Evolutionary conservation across 805 yeast genomes (phyloP), one percentile per base, ranked within the genome.

Genomic region (Cyberlindnera sargentensis): DNA sequence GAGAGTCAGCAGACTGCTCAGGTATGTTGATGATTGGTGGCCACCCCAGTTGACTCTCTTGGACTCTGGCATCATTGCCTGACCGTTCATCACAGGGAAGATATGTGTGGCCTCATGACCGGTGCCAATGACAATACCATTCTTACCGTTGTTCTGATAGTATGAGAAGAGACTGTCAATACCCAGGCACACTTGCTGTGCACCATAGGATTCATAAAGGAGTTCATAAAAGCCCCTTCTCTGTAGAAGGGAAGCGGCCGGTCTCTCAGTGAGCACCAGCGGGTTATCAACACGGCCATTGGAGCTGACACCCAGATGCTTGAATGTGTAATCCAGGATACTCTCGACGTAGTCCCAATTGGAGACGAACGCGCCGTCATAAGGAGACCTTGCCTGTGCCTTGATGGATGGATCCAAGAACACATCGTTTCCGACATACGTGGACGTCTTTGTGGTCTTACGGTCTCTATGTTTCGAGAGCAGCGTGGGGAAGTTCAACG

Each of bases 41-140:
- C 96, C 98, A 47, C 98, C 98, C 87, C 93, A 87, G 58, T 87
- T 88, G 33, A 93, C 77, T 56, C 98, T 71, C 56, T 88, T 89
- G 7, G 89, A 68, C 45, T 81, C 82, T 27, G 74, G 66, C 43
- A 87, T 61, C 3, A 80, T 50, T 0, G 95, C 90, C 42, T 68
- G 67, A 0, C 89, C 88, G n/a, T 76, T 59, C 2, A 86, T 50
- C 2, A 91, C 87, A 0, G 99, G 99, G 15, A 91, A 78, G 0
- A 93, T 63, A 57, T 81, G 82, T 0, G 95, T 84, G 42, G 86
- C 75, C 53, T 90, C 93, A 62, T 87, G 74, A 4, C 96, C 96
- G 6, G 88, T 70, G 8, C 86, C 82, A 37, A 93, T 73, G 3
- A 91, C 88, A n/a, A 93, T 57, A 1, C 96, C 96, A 46, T 65